These are phyloP conservation scores for Ophiostoma sp. DNA, from an alignment of 2,329 filamentous ascomycete genomes.

Conservation along the genomic window DNA sequence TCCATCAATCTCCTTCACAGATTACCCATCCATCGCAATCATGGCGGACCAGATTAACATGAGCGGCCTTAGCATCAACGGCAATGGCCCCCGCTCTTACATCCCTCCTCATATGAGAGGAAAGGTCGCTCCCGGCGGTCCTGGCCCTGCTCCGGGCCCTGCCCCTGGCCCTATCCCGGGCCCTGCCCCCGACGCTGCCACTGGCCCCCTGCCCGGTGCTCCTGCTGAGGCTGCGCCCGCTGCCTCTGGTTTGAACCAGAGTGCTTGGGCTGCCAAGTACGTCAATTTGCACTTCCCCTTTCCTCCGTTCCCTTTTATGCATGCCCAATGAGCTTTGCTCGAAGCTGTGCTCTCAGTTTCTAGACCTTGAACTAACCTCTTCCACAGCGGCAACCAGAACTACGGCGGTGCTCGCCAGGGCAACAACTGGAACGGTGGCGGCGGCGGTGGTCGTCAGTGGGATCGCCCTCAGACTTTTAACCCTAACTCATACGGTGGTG, in stretches of 20 bases:
- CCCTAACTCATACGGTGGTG: conserved; percentile 51
- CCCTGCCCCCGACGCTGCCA: conserved; percentile 19
- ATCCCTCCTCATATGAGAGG: conserved; percentile 79
- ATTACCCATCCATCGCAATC: conserved; percentile 36
- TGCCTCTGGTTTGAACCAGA: conserved; percentile 51
- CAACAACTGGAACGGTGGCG: conserved; percentile 33
- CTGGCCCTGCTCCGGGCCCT: conserved; percentile 26
- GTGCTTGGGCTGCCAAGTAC: conserved; percentile 57
- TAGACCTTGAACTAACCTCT: conserved; percentile 15
- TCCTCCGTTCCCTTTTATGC: background rate
- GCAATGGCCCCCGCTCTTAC: conserved; percentile 58
- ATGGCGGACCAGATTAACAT: conserved; percentile 86
- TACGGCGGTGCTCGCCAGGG: conserved; percentile 35
- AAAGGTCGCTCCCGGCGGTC: conserved; percentile 40
- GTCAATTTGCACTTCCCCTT: conserved; percentile 1
- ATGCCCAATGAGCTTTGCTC: background rate
- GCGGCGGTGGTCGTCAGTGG: conserved; percentile 27
- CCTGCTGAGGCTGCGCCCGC: conserved; percentile 18
- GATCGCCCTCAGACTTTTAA: conserved; percentile 47
- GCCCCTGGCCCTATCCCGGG: conserved; percentile 26
- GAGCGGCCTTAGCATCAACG: conserved; percentile 61
- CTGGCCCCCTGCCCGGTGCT: conserved; percentile 26
- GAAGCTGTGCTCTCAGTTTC: background rate
- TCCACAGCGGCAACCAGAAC: conserved; percentile 42
- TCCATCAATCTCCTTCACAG: background rate